Conservation (phyloP, 768 basidiomycete genomes). For the Psilocybe subaeruginosa region DNA sequence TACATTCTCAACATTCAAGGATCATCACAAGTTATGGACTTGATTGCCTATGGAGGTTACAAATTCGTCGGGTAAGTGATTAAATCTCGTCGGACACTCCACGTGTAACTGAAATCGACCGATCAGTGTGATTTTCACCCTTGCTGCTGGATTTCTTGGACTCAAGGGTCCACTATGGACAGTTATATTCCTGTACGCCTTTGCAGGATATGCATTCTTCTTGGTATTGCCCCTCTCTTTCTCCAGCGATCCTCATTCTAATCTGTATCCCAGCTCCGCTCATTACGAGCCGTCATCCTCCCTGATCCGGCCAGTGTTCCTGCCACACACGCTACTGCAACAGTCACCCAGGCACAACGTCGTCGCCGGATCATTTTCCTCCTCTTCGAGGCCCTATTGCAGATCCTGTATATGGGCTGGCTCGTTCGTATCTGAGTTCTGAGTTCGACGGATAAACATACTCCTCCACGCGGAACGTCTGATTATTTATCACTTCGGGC, state of each 20-base stretch:
- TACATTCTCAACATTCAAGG: slow-evolving; percentile 90
- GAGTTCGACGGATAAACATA: neutral
- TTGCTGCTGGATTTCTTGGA: slow-evolving; percentile 72
- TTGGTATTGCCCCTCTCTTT: slow-evolving; percentile 54
- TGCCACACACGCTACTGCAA: slow-evolving; percentile 49
- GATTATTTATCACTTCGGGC: too few species aligned
- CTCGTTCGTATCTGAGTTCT: slow-evolving; percentile 55
- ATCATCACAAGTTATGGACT: slow-evolving; percentile 69
- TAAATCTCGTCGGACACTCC: neutral
- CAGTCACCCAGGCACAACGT: slow-evolving; percentile 78
- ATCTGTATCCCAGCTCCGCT: slow-evolving; percentile 67
- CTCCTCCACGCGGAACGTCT: neutral
- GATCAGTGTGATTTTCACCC: slow-evolving; percentile 77
- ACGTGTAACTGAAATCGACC: neutral
- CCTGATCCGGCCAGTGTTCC: slow-evolving; percentile 65
- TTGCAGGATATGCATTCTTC: slow-evolving; percentile 93
- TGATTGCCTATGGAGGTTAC: slow-evolving; percentile 94
- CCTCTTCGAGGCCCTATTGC: slow-evolving; percentile 81
- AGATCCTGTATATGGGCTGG: slow-evolving; percentile 86
- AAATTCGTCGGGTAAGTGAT: slow-evolving; percentile 90
- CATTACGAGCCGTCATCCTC: slow-evolving; percentile 87
- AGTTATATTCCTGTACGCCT: slow-evolving; percentile 80
- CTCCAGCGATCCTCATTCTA: neutral
- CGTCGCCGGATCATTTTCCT: slow-evolving; percentile 88
- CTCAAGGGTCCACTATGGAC: slow-evolving; percentile 66